A percentile compares a stretch with the other conserved stretches of the same genome.
phyloP scores from a whole-genome alignment of 352 stramenopile species.

The Plasmopara muralis region DNA sequence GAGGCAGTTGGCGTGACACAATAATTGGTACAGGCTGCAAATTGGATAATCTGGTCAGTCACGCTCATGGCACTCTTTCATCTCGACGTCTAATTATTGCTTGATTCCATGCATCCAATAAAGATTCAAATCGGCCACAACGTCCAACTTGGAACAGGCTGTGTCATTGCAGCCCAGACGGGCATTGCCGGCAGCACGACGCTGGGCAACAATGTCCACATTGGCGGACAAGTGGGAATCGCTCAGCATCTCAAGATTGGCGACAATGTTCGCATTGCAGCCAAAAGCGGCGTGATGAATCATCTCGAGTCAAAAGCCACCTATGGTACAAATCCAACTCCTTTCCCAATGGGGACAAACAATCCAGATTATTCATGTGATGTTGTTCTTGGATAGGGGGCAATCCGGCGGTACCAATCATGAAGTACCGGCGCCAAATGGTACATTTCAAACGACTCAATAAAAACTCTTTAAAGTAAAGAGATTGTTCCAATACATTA shows the following conservation, averaged over 20 bases:
- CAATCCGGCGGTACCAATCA: conserved; percentile 66
- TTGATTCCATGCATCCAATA: conserved; percentile 1
- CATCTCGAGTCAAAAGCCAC: conserved; percentile 43
- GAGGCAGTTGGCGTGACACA: conserved; percentile 81
- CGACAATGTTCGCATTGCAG: conserved; percentile 78
- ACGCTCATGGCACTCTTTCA: background rate
- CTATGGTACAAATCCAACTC: conserved; percentile 32
- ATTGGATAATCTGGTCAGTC: conserved; percentile 70
- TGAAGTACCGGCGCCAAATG: conserved; percentile 75
- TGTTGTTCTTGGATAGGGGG: conserved; percentile 33
- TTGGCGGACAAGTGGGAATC: conserved; percentile 80
- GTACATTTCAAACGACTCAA: conserved; percentile 28
- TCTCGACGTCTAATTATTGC: conserved; percentile 1
- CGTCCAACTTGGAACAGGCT: conserved; percentile 62
- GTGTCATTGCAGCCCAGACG: conserved; percentile 72
- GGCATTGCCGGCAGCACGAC: conserved; percentile 81
- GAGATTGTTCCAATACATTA: background rate
- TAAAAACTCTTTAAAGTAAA: conserved; percentile 9
- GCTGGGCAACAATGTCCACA: conserved; percentile 62
- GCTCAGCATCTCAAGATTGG: conserved; percentile 74
- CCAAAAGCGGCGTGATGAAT: conserved; percentile 82
- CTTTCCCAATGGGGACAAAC: background rate
- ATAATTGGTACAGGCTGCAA: conserved; percentile 66
- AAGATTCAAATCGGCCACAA: conserved; percentile 87
- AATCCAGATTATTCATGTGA: background rate